These are phyloP conservation scores for Berberis vulgaris DNA, from an alignment of 164 flowering plant species.

Conservation along the genomic window DNA sequence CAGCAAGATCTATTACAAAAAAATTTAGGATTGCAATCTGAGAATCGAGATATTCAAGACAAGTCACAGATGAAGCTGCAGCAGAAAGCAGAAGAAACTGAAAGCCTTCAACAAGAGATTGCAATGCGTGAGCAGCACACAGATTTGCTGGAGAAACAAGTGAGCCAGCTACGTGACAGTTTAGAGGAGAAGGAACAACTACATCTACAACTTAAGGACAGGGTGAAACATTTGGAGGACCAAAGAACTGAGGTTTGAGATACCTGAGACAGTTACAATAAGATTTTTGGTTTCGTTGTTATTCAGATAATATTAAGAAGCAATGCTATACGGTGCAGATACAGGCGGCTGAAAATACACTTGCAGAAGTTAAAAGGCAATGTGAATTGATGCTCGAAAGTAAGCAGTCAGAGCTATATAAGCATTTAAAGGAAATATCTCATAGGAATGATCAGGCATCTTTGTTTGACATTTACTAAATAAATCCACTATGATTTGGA, in stretches of 20 bases:
- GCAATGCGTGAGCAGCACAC: conserved; percentile 31
- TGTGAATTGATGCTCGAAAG: conserved; percentile 76
- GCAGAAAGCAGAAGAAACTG: conserved; percentile 43
- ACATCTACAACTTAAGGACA: conserved; percentile 32
- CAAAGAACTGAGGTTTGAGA: conserved; percentile 55
- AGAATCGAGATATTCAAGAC: conserved; percentile 42
- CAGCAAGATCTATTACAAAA: conserved; percentile 69
- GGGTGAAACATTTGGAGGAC: conserved; percentile 52
- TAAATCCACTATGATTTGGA: background rate
- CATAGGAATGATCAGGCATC: conserved; percentile 91
- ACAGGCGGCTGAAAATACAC: conserved; percentile 58
- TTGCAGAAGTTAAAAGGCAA: conserved; percentile 69
- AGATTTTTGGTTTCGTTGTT: background rate
- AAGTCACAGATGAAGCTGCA: conserved; percentile 41
- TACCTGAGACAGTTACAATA: background rate
- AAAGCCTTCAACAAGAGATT: conserved; percentile 40
- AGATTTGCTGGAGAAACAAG: conserved; percentile 48
- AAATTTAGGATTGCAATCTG: conserved; percentile 45
- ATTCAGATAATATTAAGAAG: conserved; percentile 1
- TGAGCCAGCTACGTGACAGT: conserved; percentile 32
- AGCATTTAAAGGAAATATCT: conserved; percentile 90
- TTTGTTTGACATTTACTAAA: background rate
- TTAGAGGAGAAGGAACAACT: conserved; percentile 62
- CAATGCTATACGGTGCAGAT: conserved; percentile 35
- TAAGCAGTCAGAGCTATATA: conserved; percentile 76